These are phyloP conservation scores for Thelonectria rubi DNA, from an alignment of 2,329 filamentous ascomycete genomes.

Conservation along the genomic window DNA sequence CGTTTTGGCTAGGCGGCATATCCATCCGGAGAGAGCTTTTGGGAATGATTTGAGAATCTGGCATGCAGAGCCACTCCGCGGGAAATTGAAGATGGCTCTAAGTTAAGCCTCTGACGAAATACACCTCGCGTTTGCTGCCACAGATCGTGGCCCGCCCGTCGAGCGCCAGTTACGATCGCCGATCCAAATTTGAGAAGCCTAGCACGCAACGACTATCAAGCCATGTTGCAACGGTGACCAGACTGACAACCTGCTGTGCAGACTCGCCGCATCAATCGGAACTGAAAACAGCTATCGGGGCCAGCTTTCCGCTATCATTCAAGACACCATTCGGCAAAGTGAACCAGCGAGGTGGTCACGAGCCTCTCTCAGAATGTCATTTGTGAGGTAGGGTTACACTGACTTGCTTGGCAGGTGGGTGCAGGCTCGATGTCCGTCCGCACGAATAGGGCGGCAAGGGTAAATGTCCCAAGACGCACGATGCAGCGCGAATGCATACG, in stretches of 20 bases:
- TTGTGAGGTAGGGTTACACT: conserved; percentile 9
- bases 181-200: conserved; percentile 29
- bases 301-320: background rate
- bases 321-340: conserved; percentile 6
- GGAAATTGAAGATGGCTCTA: conserved; percentile 27
- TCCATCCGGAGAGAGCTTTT: conserved; percentile 14
- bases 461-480: conserved; percentile 11
- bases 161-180: conserved; percentile 26
- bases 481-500: background rate
- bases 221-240: background rate
- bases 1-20: background rate
- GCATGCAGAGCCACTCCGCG: conserved; percentile 31
- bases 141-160: conserved; percentile 34
- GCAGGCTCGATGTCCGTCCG: conserved; percentile 7
- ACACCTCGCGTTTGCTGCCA: conserved; percentile 30
- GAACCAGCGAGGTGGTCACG: conserved; percentile 1
- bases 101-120: conserved; percentile 39
- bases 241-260: background rate
- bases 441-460: conserved; percentile 5
- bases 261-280: background rate
- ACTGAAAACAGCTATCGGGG: background rate
- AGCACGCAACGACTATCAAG: conserved; percentile 24
- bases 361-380: conserved; percentile 1
- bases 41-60: conserved; percentile 16
- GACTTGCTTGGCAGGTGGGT: conserved; percentile 10